A percentile compares a stretch with the other conserved stretches of the same genome.
phyloP scores from a whole-genome alignment of 2,329 filamentous ascomycete genomes.

The Ceratocystis papillata region DNA sequence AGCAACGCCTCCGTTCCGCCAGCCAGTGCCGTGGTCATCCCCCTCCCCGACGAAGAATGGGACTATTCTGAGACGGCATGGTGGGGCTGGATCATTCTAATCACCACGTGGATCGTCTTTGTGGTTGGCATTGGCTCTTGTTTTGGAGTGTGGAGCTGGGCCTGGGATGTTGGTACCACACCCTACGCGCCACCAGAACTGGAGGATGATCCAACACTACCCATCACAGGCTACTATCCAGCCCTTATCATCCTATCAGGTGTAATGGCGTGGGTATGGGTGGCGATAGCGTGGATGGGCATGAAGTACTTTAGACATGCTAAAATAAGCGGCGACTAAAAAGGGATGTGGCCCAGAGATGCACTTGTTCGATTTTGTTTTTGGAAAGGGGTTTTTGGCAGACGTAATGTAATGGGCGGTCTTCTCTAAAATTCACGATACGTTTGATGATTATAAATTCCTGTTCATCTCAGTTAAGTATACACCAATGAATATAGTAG shows the following conservation, averaged over 20 bases:
- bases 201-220: slow-evolving; percentile 86
- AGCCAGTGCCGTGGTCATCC: slow-evolving; percentile 10
- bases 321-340: slow-evolving; percentile 61
- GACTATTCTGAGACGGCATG: slow-evolving; percentile 92
- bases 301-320: slow-evolving; percentile 99
- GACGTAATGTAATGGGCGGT: not conserved
- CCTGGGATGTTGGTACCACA: slow-evolving; percentile 95
- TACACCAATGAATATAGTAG: not conserved
- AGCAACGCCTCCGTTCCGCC: slow-evolving; percentile 19
- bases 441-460: not conserved
- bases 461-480: not conserved
- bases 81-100: slow-evolving; percentile 93
- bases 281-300: slow-evolving; percentile 90
- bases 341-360: not conserved
- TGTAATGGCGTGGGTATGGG: slow-evolving; percentile 99
- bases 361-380: not conserved
- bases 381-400: not conserved
- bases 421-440: slow-evolving; percentile 4
- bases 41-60: slow-evolving; percentile 53
- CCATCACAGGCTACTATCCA: slow-evolving; percentile 95
- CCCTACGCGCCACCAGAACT: slow-evolving; percentile 91
- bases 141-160: slow-evolving; percentile 93
- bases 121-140: slow-evolving; percentile 95
- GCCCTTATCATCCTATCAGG: slow-evolving; percentile 83
- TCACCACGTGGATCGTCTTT: slow-evolving; percentile 90